These are phyloP conservation scores for Nidularia sp. DNA, from an alignment of 768 basidiomycete species.

Conservation along the genomic window DNA sequence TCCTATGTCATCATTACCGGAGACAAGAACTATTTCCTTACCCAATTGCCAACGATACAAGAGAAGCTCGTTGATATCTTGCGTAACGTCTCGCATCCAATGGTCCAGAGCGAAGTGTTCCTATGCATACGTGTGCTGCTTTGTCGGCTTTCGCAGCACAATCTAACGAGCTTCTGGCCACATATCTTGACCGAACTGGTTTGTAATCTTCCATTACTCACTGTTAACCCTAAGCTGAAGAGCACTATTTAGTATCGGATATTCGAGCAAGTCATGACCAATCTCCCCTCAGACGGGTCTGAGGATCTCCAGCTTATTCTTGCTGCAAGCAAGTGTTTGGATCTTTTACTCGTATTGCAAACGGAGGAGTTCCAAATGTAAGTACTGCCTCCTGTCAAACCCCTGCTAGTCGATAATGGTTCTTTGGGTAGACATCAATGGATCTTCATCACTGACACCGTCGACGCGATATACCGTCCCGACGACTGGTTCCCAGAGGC, in stretches of 20 bases:
- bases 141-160: conserved; percentile 87
- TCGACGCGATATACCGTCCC: conserved; percentile 88
- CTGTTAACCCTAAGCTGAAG: not conserved
- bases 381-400: conserved; percentile 5
- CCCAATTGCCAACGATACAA: conserved; percentile 89
- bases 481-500: conserved; percentile 82
- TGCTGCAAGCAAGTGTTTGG: conserved; percentile 91
- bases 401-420: conserved; percentile 4
- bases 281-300: conserved; percentile 74
- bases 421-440: conserved; percentile 74
- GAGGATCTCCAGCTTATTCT: conserved; percentile 82
- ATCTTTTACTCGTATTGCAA: conserved; percentile 87
- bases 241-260: conserved; percentile 65
- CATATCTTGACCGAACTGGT: conserved; percentile 91
- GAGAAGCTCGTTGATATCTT: conserved; percentile 95
- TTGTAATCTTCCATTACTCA: conserved; percentile 13
- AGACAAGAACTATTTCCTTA: conserved; percentile 88
- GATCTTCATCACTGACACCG: conserved; percentile 98
- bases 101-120: conserved; percentile 93
- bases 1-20: conserved; percentile 84
- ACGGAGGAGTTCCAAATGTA: conserved; percentile 99
- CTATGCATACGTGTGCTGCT: conserved; percentile 88
- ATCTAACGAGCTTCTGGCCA: conserved; percentile 95
- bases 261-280: conserved; percentile 75
- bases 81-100: conserved; percentile 70